These are phyloP conservation scores for Sclerotinia glacialis DNA, from an alignment of 2,329 filamentous ascomycete genomes.

Conservation along the genomic window DNA sequence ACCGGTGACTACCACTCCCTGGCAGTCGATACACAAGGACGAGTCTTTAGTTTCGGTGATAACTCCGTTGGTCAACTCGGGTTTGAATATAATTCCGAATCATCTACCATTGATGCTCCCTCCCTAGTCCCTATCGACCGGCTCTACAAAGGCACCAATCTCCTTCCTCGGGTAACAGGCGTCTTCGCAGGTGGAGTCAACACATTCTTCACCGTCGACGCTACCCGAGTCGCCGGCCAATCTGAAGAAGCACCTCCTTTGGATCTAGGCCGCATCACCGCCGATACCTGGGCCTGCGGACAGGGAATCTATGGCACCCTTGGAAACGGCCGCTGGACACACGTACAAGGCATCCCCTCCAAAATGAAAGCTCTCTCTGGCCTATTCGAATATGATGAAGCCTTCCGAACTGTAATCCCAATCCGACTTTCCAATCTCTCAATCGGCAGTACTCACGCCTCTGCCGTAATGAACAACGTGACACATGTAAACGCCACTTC, in stretches of 20 bases:
- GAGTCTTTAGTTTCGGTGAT: conserved; percentile 84
- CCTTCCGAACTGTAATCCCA: conserved; percentile 62
- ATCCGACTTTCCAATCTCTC: conserved; percentile 74
- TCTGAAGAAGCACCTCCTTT: conserved; percentile 41
- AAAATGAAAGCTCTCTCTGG: conserved; percentile 83
- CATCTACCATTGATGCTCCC: conserved; percentile 65
- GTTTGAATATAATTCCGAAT: conserved; percentile 64
- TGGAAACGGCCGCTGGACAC: conserved; percentile 85
- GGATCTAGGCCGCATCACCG: conserved; percentile 55
- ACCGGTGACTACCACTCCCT: conserved; percentile 85
- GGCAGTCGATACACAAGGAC: conserved; percentile 70
- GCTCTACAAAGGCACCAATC: conserved; percentile 67
- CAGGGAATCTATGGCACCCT: conserved; percentile 80
- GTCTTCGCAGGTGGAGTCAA: conserved; percentile 84
- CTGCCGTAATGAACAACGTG: conserved; percentile 80
- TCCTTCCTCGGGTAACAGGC: conserved; percentile 65
- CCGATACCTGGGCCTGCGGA: conserved; percentile 84
- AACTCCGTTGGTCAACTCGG: conserved; percentile 90
- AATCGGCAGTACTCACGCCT: conserved; percentile 75
- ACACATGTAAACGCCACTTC: conserved; percentile 55
- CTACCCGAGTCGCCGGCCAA: conserved; percentile 54
- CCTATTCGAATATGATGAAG: conserved; percentile 84
- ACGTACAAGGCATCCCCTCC: conserved; percentile 71
- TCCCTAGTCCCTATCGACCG: conserved; percentile 66
- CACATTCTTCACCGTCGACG: conserved; percentile 84